Evolutionary conservation across 176 grass and related monocot genomes (phyloP).

Genomic region (Saccharum spontaneum): DNA sequence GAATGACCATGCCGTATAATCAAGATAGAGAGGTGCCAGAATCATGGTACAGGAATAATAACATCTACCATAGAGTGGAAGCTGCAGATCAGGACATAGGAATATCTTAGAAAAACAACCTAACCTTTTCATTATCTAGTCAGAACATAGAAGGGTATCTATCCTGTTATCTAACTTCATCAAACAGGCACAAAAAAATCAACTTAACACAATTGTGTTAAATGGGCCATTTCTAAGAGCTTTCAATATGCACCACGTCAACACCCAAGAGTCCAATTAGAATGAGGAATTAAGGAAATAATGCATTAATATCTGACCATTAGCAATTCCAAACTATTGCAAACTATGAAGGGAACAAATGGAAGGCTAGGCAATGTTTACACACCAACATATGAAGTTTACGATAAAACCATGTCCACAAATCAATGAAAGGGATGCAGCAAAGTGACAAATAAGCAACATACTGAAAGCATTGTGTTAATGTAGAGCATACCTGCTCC

Average conservation of each 20-base stretch:
- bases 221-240: background rate
- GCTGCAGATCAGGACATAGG: background rate
- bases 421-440: background rate
- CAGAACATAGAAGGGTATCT: background rate
- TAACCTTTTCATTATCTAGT: background rate
- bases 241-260: background rate
- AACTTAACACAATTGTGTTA: background rate
- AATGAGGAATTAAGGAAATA: background rate
- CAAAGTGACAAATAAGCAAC: conserved; percentile 14
- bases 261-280: background rate
- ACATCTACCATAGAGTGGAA: background rate
- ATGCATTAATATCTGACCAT: background rate
- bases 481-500: conserved; percentile 57
- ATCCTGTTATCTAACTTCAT: background rate
- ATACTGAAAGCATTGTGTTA: conserved; percentile 14
- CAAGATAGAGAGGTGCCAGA: background rate
- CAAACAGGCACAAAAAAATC: background rate
- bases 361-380: background rate
- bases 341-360: background rate
- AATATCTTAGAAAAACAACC: conserved; percentile 20
- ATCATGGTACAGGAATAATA: background rate
- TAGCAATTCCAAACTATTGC: background rate
- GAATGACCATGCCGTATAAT: background rate
- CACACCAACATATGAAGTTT: background rate
- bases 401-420: background rate